These are phyloP conservation scores for Aschersonia sp. DNA, from an alignment of 2,329 filamentous ascomycete genomes.

Conservation along the genomic window DNA sequence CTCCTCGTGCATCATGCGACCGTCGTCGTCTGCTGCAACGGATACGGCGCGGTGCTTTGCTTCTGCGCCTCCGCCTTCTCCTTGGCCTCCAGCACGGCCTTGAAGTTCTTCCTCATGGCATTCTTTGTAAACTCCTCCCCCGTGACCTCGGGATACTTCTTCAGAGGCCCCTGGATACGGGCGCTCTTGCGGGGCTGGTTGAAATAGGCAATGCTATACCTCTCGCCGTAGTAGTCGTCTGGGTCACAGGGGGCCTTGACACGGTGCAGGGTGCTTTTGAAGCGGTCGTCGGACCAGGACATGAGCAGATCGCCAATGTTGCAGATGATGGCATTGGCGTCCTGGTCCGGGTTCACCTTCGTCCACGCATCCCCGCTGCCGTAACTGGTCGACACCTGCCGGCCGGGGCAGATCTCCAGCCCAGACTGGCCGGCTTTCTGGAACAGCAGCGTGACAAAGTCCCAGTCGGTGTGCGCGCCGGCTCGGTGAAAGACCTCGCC, in stretches of 20 bases:
- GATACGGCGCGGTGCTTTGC: neutral
- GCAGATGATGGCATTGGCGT: constrained; percentile 37
- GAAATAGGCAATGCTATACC: constrained; percentile 53
- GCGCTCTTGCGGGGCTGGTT: constrained; percentile 47
- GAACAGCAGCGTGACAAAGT: constrained; percentile 38
- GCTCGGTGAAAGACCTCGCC: constrained; percentile 38
- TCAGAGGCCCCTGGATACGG: constrained; percentile 41
- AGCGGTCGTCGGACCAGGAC: constrained; percentile 52
- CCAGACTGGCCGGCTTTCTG: constrained; percentile 45
- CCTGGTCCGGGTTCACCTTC: constrained; percentile 37
- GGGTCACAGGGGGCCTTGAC: constrained; percentile 44
- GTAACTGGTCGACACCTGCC: constrained; percentile 44
- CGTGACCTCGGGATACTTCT: constrained; percentile 47
- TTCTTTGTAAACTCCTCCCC: constrained; percentile 40
- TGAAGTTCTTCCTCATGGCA: constrained; percentile 6
- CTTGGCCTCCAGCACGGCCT: constrained; percentile 2
- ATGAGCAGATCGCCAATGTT: constrained; percentile 54
- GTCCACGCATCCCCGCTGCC: constrained; percentile 48
- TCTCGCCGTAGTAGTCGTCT: constrained; percentile 40
- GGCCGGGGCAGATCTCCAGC: constrained; percentile 49
- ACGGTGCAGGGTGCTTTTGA: constrained; percentile 51
- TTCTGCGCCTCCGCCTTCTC: neutral
- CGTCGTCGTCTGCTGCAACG: neutral
- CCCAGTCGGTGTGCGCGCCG: constrained; percentile 51
- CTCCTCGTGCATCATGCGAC: neutral